phyloP scores from a whole-genome alignment of 176 grass and related monocot species.

The Avena atlantica region DNA sequence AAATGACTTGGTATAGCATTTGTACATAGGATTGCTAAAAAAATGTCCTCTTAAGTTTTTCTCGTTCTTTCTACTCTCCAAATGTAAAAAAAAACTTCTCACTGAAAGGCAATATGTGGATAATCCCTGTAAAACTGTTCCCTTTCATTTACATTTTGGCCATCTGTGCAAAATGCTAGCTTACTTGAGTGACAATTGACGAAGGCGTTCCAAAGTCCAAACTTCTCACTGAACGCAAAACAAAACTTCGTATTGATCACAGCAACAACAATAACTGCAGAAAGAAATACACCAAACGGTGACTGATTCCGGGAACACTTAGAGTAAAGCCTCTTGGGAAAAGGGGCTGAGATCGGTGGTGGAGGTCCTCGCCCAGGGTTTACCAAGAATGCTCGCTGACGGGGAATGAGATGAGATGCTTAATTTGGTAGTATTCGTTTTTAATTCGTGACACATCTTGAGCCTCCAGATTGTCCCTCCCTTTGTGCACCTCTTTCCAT shows the following conservation, averaged over 20 bases:
- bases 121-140: background rate
- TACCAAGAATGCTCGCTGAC: background rate
- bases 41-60: constrained; percentile 9
- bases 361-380: background rate
- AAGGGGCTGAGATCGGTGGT: background rate
- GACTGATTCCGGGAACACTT: background rate
- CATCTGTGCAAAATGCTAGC: background rate
- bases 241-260: background rate
- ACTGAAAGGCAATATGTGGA: background rate
- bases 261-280: background rate
- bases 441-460: background rate
- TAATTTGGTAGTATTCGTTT: too few relatives aligned
- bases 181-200: too few relatives aligned
- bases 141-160: background rate
- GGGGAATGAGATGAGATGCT: too few relatives aligned
- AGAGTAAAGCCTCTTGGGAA: background rate
- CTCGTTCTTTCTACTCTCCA: background rate
- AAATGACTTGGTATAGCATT: constrained; percentile 38
- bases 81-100: constrained; percentile 10
- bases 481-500: too few relatives aligned
- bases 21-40: constrained; percentile 46
- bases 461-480: background rate
- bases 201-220: background rate
- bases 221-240: background rate
- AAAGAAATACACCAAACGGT: background rate